Percentiles rank a stretch among this genome's conserved stretches.
These are phyloP conservation scores for Plenodomus tracheiphilus DNA, from an alignment of 2,329 filamentous ascomycete genomes.

Conservation along the genomic window DNA sequence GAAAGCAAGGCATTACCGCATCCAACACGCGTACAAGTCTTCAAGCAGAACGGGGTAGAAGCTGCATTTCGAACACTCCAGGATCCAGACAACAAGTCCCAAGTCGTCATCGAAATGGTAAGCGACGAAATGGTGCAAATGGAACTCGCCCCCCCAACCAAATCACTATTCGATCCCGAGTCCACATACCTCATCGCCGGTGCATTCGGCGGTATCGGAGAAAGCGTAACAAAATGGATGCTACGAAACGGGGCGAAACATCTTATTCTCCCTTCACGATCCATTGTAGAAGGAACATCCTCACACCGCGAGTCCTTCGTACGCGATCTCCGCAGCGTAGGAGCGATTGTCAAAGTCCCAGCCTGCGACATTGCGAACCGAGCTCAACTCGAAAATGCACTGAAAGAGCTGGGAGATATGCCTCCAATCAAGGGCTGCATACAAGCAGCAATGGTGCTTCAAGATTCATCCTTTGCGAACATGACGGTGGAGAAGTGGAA, in stretches of 20 bases:
- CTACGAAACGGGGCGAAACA: constrained; percentile 21
- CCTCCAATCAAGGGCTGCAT: constrained; percentile 30
- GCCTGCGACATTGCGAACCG: constrained; percentile 21
- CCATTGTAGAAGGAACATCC: constrained; percentile 5
- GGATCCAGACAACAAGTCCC: constrained; percentile 5
- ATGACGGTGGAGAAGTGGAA: constrained; percentile 22
- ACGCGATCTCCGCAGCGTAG: constrained; percentile 8
- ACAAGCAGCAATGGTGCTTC: constrained; percentile 24
- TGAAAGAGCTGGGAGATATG: constrained; percentile 11
- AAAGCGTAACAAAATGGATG: constrained; percentile 24
- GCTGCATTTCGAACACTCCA: constrained; percentile 20
- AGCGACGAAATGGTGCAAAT: constrained; percentile 8
- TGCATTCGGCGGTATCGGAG: constrained; percentile 29
- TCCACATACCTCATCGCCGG: constrained; percentile 29
- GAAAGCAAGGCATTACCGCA: neutral
- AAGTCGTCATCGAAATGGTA: constrained; percentile 11
- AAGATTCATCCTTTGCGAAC: constrained; percentile 21
- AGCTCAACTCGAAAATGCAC: constrained; percentile 2
- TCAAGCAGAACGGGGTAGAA: constrained; percentile 14
- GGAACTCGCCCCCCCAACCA: constrained; percentile 1
- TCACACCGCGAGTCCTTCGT: constrained; percentile 8
- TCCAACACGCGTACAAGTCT: neutral
- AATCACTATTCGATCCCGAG: constrained; percentile 10
- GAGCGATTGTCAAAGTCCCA: constrained; percentile 12
- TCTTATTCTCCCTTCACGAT: constrained; percentile 22